These are phyloP conservation scores for Cenchrus purpureus DNA, from an alignment of 176 grass and related monocot species.

Conservation along the genomic window DNA sequence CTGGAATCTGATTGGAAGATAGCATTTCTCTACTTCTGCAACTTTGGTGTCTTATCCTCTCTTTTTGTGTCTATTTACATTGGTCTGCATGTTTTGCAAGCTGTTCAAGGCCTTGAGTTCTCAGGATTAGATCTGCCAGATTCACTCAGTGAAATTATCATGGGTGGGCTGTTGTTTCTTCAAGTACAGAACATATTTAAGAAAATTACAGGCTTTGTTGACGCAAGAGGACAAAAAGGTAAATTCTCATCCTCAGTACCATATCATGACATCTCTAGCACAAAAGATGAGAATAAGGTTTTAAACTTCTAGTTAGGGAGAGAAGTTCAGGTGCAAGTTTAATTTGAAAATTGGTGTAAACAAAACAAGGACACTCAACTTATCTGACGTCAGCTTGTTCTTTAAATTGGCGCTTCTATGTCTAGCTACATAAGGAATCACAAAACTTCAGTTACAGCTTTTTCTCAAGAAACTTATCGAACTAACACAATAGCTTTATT, in stretches of 20 bases:
- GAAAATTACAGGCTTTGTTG: conserved; percentile 63
- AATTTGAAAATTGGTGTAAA: conserved; percentile 15
- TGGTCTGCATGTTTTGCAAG: conserved; percentile 63
- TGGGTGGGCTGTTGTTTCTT: conserved; percentile 84
- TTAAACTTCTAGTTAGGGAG: background rate
- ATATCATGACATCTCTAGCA: conserved; percentile 26
- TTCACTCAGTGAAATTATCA: conserved; percentile 78
- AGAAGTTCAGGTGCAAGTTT: conserved; percentile 11
- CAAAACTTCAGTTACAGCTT: conserved; percentile 19
- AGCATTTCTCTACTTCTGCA: conserved; percentile 74
- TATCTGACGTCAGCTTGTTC: background rate
- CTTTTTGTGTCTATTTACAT: conserved; percentile 69
- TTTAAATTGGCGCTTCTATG: background rate
- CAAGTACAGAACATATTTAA: conserved; percentile 68
- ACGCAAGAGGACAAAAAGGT: conserved; percentile 83
- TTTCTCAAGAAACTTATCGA: conserved; percentile 1
- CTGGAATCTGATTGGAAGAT: conserved; percentile 70
- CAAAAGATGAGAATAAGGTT: background rate
- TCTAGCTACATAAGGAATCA: conserved; percentile 32
- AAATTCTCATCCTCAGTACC: conserved; percentile 1
- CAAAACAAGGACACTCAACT: background rate
- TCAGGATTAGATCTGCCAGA: conserved; percentile 87
- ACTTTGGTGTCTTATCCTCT: conserved; percentile 76
- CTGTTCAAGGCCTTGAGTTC: conserved; percentile 74
- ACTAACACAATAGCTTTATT: background rate